Base-by-base conservation (phyloP, 192 early-diverging fungal species). In the Hyaloraphidium curvatum region DNA sequence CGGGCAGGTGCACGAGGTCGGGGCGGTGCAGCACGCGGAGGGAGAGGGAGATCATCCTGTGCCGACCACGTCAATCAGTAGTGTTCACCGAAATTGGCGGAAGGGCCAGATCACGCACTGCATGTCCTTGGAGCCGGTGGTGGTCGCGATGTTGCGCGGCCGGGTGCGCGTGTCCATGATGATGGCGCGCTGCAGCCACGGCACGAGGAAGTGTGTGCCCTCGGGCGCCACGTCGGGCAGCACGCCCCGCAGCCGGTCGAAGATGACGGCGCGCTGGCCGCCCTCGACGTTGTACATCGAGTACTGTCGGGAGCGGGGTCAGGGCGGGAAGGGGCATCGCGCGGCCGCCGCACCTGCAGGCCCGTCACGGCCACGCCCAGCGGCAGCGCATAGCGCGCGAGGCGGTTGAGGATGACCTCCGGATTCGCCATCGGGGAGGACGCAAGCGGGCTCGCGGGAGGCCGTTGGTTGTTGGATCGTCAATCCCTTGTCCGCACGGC, bases 61-160 rank as follows among this genome's bases (percentile, higher is more conserved):
- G 11, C 29, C 7, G 25, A 0, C 26, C 19, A 16, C 17, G 25
- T 3, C 19, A 14, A 68, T 41, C 22, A 93, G 86, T 72, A n/a
- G n/a, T n/a, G n/a, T n/a, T n/a, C n/a, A n/a, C n/a, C n/a, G n/a
- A n/a, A n/a, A n/a, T n/a, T n/a, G n/a, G n/a, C n/a, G 87, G 83
- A 40, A 93, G 72, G 52, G 88, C 93, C 62, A 96, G 76, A 28
- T 84, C 13, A 96, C 85, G 83, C 87, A 90, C 61, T 98, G 94
- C 94, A 98, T 94, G 66, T 98, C 94, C 74, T 91, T 92, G 43
- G 91, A 96, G 41, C 91, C 94, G n/a, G 94, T 98, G 0, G 87
- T 94, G 57, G 94, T 96, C 31, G 88, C 87, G 63, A 98, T 98
- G 71, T 94, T 84, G 59, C 94, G 82, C 39, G 94, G 94, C 58